These are phyloP conservation scores for Sequoiadendron giganteum DNA, from an alignment of 75 land plant genomes.

Conservation along the genomic window DNA sequence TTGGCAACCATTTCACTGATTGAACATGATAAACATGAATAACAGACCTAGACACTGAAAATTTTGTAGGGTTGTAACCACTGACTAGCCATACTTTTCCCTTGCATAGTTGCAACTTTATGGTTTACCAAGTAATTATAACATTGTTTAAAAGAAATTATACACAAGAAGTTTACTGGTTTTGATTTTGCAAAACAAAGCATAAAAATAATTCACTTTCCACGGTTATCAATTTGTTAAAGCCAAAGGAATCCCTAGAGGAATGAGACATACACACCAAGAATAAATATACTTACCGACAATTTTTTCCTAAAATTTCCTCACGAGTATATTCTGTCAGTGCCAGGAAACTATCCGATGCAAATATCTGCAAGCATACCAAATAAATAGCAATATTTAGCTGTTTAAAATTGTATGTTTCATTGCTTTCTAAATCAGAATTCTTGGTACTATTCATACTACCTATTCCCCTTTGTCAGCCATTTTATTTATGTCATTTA, in stretches of 20 bases:
- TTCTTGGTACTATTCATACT: neutral
- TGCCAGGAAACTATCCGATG: conserved; percentile 95
- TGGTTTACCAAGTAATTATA: neutral
- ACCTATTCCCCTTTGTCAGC: neutral
- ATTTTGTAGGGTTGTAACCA: too few relatives aligned
- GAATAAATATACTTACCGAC: conserved; percentile 53
- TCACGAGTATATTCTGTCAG: conserved; percentile 91
- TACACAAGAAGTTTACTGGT: neutral
- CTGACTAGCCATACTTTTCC: neutral
- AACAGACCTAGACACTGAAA: too few relatives aligned
- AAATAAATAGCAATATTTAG: neutral
- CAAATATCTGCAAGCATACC: conserved; percentile 76
- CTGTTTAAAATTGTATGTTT: neutral
- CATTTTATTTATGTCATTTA: neutral
- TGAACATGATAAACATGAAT: too few relatives aligned
- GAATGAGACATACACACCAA: neutral
- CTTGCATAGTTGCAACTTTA: neutral
- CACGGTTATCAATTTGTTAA: neutral
- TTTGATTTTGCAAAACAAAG: neutral
- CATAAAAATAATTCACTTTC: neutral
- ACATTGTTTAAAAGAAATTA: neutral
- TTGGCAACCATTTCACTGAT: too few relatives aligned
- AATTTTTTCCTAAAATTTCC: conserved; percentile 94
- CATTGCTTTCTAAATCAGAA: neutral
- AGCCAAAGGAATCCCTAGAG: neutral